A percentile compares a stretch with the other conserved stretches of the same genome.
Conservation (phyloP, 805 yeast species). For the Wickerhamiella kazuoi region DNA sequence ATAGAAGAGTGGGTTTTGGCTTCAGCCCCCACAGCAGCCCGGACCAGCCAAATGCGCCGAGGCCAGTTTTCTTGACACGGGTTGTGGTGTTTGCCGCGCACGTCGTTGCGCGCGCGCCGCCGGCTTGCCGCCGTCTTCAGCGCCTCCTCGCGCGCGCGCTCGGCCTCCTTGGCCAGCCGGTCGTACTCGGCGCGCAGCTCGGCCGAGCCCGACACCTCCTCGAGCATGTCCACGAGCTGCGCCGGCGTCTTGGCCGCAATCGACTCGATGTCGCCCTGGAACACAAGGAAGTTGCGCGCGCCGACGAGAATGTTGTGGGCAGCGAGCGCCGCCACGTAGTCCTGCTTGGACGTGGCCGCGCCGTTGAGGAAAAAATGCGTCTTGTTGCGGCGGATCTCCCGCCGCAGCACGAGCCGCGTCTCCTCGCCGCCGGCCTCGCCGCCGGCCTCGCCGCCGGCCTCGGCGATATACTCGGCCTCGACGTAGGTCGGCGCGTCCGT, state of each 20-base stretch:
- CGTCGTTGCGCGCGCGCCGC: constrained; percentile 52
- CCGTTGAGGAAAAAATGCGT: constrained; percentile 8
- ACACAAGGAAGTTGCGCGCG: constrained; percentile 81
- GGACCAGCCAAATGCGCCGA: too few relatives aligned
- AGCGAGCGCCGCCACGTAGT: constrained; percentile 50
- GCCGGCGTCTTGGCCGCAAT: constrained; percentile 73
- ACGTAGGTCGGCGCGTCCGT: constrained; percentile 8
- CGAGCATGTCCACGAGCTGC: constrained; percentile 59
- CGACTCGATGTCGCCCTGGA: constrained; percentile 93
- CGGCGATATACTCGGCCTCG: constrained; percentile 1
- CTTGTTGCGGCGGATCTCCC: background rate
- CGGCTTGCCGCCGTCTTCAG: constrained; percentile 48
- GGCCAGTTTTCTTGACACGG: too few relatives aligned
- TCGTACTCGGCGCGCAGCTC: constrained; percentile 56
- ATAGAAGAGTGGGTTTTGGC: too few relatives aligned
- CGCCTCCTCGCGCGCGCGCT: constrained; percentile 44
- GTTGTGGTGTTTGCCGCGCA: too few relatives aligned
- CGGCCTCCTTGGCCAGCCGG: constrained; percentile 32
- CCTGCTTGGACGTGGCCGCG: constrained; percentile 13
- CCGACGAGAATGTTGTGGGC: constrained; percentile 68
- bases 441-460: too few relatives aligned
- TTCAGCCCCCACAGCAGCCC: too few relatives aligned
- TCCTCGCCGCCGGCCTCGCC: too few relatives aligned
- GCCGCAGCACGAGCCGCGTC: background rate
- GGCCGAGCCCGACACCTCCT: constrained; percentile 66